Evolutionary conservation across 129 eudicot species (phyloP).

Genomic region (Artemisia argyi): DNA sequence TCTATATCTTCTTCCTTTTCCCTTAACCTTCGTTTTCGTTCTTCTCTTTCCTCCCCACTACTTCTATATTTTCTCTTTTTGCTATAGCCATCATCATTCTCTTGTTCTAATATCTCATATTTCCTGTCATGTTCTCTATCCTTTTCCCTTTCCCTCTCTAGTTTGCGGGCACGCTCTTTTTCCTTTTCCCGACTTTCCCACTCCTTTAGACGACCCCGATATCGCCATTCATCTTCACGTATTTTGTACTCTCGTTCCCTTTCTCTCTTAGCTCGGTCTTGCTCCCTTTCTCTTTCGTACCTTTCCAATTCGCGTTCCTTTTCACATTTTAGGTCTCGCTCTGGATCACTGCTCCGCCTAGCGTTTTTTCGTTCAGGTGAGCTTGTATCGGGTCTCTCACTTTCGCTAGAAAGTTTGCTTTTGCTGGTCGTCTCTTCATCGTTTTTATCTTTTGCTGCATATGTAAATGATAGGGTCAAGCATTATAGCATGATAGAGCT

Average conservation of each 20-base stretch:
- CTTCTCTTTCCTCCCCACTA: constrained; percentile 82
- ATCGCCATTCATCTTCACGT: constrained; percentile 82
- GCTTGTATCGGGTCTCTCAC: constrained; percentile 54
- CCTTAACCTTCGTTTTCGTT: constrained; percentile 75
- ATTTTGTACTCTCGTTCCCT: constrained; percentile 83
- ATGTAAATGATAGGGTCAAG: constrained; percentile 12
- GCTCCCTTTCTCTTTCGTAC: constrained; percentile 92
- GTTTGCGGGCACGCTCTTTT: constrained; percentile 68
- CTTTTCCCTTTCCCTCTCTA: constrained; percentile 80
- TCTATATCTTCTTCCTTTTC: constrained; percentile 91
- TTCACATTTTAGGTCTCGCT: constrained; percentile 70
- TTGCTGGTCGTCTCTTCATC: constrained; percentile 66
- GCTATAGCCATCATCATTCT: constrained; percentile 72
- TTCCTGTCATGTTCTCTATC: constrained; percentile 83
- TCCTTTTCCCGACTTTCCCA: constrained; percentile 91
- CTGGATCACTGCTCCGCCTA: constrained; percentile 65
- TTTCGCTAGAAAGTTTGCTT: constrained; percentile 52
- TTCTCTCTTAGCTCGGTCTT: constrained; percentile 89
- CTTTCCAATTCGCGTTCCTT: constrained; percentile 94
- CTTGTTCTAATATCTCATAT: constrained; percentile 73
- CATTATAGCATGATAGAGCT: constrained; percentile 12
- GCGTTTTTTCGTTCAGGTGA: constrained; percentile 79
- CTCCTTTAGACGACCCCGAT: constrained; percentile 72
- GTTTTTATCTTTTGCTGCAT: constrained; percentile 60
- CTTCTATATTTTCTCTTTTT: constrained; percentile 78